phyloP scores from a whole-genome alignment of 352 stramenopile genomes.

The Phytophthora pseudosyringae region DNA sequence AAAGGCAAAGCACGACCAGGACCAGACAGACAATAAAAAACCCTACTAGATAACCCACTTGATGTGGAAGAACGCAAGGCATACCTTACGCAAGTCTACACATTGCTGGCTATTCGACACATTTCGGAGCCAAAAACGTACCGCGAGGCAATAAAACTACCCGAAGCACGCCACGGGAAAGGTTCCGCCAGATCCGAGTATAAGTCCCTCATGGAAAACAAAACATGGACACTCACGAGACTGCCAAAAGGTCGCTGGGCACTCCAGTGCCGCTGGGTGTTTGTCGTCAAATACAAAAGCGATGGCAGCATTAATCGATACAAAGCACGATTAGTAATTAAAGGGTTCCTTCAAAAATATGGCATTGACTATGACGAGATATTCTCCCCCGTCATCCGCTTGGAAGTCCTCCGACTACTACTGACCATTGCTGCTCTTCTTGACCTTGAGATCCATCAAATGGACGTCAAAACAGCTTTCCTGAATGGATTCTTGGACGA shows the following conservation, averaged over 20 bases:
- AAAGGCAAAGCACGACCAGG: not conserved
- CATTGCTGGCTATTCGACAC: constrained; percentile 9
- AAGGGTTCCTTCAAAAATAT: constrained; percentile 12
- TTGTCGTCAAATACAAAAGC: constrained; percentile 21
- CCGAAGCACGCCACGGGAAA: constrained; percentile 8
- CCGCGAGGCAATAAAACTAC: constrained; percentile 4
- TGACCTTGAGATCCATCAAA: not conserved
- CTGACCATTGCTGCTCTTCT: not conserved
- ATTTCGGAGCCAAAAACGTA: constrained; percentile 17
- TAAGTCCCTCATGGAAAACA: constrained; percentile 19
- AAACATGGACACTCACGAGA: constrained; percentile 12
- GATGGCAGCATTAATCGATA: constrained; percentile 17
- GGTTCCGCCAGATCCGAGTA: constrained; percentile 5
- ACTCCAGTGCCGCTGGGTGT: constrained; percentile 11
- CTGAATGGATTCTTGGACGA: not conserved
- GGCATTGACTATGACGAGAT: not conserved
- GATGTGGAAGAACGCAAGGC: not conserved
- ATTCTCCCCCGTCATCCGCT: not conserved
- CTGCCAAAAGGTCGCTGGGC: not conserved
- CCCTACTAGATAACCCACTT: not conserved
- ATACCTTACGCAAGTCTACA: not conserved
- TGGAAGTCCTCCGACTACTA: not conserved
- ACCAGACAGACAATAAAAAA: not conserved
- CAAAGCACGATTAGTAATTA: constrained; percentile 16
- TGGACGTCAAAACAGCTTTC: not conserved